Evolutionary conservation across 2,329 filamentous ascomycete species (phyloP), one percentile per base, ranked within the genome.

Genomic region (Raffaelea albimanens): DNA sequence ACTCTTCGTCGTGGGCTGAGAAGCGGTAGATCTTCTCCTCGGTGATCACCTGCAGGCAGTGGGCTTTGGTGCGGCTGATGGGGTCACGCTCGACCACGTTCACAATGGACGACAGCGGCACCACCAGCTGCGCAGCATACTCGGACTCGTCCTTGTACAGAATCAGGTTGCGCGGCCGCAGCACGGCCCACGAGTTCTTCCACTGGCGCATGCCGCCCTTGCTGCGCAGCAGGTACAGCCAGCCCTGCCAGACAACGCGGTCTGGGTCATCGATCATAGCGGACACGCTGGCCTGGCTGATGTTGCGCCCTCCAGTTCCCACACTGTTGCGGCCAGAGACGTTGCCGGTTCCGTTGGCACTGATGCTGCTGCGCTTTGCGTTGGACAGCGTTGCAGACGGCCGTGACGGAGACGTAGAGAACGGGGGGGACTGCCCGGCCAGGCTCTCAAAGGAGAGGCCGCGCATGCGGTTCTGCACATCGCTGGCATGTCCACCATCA

Each of bases 141-240:
- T 98, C 93, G 53, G 82, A 73, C 53, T 94, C 87, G 60, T 94
- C 85, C 65, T 96, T 96, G 73, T 98, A 98, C 22, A 97, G 76
- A 16, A 88, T 85, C 29, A 98, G 71, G 53, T 86, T 89, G 45
- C 85, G 82, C 1, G 87, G 84, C 29, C 93, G 85, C 45, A 98
- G 75, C 0, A 97, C 93, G 13, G 85, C 85, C 93, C 93, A 97
- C 50, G 89, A 76, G 57, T 88, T 84, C 71, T 95, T 96, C 93
- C 93, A 98, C 59, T 95, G 86, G 42, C 85, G 82, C 47, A 98
- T 73, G 9, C 89, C 88, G 20, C 83, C 76, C 58, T 88, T 90
- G 52, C 83, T 86, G 57, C 87, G 88, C 48, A 96, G 76, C 52
- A 88, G 81, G 63, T 87, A 85, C 29, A 97, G 78, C 74, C 88